Evolutionary conservation across 148 eudicot species (phyloP).

Genomic region (Arbutus unedo): DNA sequence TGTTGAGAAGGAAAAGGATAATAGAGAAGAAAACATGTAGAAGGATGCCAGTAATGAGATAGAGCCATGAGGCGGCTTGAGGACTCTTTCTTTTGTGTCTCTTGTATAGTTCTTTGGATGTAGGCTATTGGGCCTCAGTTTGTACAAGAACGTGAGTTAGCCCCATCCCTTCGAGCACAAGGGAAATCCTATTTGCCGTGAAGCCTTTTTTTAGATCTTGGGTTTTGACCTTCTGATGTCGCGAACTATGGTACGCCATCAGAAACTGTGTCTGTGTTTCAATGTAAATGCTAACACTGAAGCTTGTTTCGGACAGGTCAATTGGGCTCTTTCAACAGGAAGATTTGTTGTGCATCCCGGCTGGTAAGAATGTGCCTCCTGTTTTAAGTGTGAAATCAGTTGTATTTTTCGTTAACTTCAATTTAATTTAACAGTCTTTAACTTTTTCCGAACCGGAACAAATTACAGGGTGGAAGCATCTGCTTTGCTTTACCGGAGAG

Average conservation of each 20-base stretch:
- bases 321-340: slow-evolving; percentile 86
- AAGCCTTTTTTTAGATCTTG: neutral
- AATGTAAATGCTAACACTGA: slow-evolving; percentile 9
- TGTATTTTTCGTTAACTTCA: slow-evolving; percentile 9
- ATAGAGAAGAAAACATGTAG: neutral
- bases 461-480: slow-evolving; percentile 98
- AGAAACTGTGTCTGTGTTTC: neutral
- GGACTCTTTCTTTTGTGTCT: neutral
- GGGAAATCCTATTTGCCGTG: neutral
- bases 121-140: neutral
- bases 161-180: neutral
- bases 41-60: neutral
- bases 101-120: neutral
- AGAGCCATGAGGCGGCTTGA: neutral
- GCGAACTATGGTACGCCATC: neutral
- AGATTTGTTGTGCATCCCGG: slow-evolving; percentile 92
- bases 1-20: neutral
- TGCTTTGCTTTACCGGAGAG: slow-evolving; percentile 92
- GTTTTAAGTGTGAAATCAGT: neutral
- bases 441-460: neutral
- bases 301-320: slow-evolving; percentile 55
- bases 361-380: slow-evolving; percentile 56
- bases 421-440: neutral
- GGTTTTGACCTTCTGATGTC: neutral
- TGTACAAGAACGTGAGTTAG: neutral